phyloP scores from a whole-genome alignment of 2,329 filamentous ascomycete genomes.

The Diaporthe sp. region DNA sequence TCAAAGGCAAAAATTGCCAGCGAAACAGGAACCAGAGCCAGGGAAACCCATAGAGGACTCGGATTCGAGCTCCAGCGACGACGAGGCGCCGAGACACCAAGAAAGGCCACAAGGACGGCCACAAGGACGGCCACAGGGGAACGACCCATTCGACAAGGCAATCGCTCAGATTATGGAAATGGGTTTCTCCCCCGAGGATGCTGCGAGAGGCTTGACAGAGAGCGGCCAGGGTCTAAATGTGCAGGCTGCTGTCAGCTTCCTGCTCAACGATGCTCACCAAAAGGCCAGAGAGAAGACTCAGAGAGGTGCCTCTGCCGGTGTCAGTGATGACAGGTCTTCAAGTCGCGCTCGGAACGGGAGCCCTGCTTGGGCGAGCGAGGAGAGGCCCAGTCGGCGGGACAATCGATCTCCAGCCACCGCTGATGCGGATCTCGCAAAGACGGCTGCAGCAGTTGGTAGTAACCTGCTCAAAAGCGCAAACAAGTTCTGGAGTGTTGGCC shows the following conservation, averaged over 20 bases:
- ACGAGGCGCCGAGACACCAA: slow-evolving; percentile 46
- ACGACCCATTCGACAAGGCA: slow-evolving; percentile 81
- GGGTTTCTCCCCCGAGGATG: slow-evolving; percentile 89
- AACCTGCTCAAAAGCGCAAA: slow-evolving; percentile 94
- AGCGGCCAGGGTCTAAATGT: slow-evolving; percentile 85
- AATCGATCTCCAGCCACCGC: slow-evolving; percentile 67
- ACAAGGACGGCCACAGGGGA: slow-evolving; percentile 50
- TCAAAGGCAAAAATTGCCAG: slow-evolving; percentile 27
- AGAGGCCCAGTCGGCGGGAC: slow-evolving; percentile 64
- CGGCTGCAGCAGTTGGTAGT: slow-evolving; percentile 84
- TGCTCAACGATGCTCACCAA: slow-evolving; percentile 91
- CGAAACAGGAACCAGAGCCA: slow-evolving; percentile 60
- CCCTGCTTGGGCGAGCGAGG: slow-evolving; percentile 75
- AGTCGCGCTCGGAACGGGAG: slow-evolving; percentile 54
- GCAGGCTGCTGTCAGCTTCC: slow-evolving; percentile 88
- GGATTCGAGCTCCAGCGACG: slow-evolving; percentile 62
- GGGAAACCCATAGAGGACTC: slow-evolving; percentile 69
- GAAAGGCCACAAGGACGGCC: slow-evolving; percentile 38
- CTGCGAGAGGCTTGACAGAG: slow-evolving; percentile 82
- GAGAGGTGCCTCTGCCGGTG: slow-evolving; percentile 48
- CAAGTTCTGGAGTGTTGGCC: slow-evolving; percentile 93
- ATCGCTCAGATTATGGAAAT: slow-evolving; percentile 94
- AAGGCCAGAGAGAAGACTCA: slow-evolving; percentile 80
- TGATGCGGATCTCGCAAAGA: slow-evolving; percentile 83
- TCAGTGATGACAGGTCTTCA: slow-evolving; percentile 54